phyloP scores from a whole-genome alignment of 306 rosid genomes.

The Abrus pulchellus region DNA sequence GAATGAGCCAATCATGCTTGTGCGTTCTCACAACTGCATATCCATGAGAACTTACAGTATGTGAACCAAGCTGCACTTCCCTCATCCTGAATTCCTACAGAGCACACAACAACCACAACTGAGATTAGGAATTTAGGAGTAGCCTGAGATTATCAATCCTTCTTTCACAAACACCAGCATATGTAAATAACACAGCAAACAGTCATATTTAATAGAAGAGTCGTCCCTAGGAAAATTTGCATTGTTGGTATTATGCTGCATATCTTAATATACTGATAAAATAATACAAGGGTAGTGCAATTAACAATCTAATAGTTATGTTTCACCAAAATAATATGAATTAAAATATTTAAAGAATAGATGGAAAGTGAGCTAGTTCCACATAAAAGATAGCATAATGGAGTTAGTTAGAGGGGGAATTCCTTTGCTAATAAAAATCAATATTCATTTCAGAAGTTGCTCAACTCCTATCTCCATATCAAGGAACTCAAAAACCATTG shows the following conservation, averaged over 20 bases:
- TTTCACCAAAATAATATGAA: neutral
- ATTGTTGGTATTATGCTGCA: neutral
- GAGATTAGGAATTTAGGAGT: constrained; percentile 17
- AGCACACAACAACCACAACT: constrained; percentile 38
- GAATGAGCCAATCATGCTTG: constrained; percentile 87
- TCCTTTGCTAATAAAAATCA: constrained; percentile 30
- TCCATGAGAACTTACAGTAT: constrained; percentile 86
- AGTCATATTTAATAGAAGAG: neutral
- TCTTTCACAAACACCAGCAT: constrained; percentile 13
- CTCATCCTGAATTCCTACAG: constrained; percentile 55
- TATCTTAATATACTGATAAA: constrained; percentile 36
- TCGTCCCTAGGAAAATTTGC: constrained; percentile 21
- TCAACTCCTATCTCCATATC: neutral
- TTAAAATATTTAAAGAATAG: neutral
- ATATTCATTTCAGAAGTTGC: constrained; percentile 16
- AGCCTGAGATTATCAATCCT: constrained; percentile 21
- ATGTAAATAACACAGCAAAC: constrained; percentile 29
- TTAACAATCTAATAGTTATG: neutral
- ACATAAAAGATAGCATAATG: neutral
- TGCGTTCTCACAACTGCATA: constrained; percentile 68
- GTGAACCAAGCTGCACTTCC: constrained; percentile 79
- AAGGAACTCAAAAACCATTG: constrained; percentile 21
- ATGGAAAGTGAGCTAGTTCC: constrained; percentile 1
- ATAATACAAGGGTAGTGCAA: constrained; percentile 32
- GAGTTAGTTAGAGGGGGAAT: neutral